Evolutionary conservation across 192 early-diverging fungal species (phyloP), one percentile per base, ranked within the genome.

Genomic region (Coemansia aciculifera): DNA sequence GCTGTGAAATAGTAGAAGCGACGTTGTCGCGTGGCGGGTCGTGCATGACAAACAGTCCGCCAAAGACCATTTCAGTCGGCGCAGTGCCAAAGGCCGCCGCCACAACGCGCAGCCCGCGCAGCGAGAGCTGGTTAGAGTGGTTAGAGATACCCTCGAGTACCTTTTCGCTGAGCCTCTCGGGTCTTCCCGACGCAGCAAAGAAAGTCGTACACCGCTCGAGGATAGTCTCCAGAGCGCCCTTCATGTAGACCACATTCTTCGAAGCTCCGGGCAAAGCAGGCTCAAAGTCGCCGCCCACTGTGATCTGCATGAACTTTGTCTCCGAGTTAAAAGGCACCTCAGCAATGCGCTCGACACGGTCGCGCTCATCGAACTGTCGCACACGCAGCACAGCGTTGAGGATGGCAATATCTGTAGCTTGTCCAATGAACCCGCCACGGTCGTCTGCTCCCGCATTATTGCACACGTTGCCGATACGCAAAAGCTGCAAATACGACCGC

Each of bases 361-460:
- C 67, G 59, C 95, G 87, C 63, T 93, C 90, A 73, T 97, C 95
- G 31, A 77, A 71, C 40, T 92, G 65, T n/a, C 85, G 78, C 31
- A 88, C 63, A 31, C 85, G 81, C 27, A 77, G 48, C 3, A 84
- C 73, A 6, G 90, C 82, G 60, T 93, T 93, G 62, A 98, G 82
- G 42, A 99, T 86, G 15, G 96, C 95, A 69, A 95, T 90, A 68
- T 99, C 96, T 0, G 96, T 99, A 1, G 96, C 91, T 62, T 99
- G 93, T 3, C 97, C 97, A 60, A 93, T 89, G 60, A 86, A 83
- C 31, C 88, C 86, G 31, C 91, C 92, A 8, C 86, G 84, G 9
- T 91, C 89, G 71, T 93, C 90, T 31, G 88, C 61, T 3, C 79
- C 75, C 7, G 95, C 89, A 82, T 99, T 96, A 75, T 98, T 99